Base-by-base conservation (phyloP, 2,329 filamentous ascomycete genomes). In the Tothia fuscella region DNA sequence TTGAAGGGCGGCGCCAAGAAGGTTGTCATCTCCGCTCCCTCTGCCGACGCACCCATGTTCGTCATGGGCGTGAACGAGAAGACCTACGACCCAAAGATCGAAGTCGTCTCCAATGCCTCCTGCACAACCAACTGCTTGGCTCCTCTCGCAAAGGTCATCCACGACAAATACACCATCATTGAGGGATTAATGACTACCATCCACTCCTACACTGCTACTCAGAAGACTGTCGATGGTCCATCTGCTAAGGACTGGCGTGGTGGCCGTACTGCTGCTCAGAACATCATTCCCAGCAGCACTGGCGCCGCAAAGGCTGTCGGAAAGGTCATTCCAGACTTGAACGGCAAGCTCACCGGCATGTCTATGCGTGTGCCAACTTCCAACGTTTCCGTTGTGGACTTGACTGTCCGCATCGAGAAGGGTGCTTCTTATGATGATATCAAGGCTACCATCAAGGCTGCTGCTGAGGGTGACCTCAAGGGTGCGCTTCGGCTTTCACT, bases 51-150 rank as follows among this genome's bases (percentile, higher is more conserved):
- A 61, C 89, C 89, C 65, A 98, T 98, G 91, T 98, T 93, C 79
- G 91, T 98, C 64, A 93, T 95, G 80, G 91, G 91, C 65, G 91
- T 98, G 74, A 98, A 96, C 78, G 75, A 96, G 71, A 77, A 88
- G 67, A 75, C 69, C 58, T 96, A 96, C 81, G 89, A 84, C 67
- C 80, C 82, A 64, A 83, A 83, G 65, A 77, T 91, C 67, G 72
- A 86, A 58, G 81, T 98, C 66, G 85, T 96, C 73, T 96, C 91
- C 72, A 98, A 98, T 76, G 91, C 91, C 58, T 96, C 91, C 57
- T 96, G 91, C 86, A 98, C 91, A 67, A 96, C 91, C 77, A 98
- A 98, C 85, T 96, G 91, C 81, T 73, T 98, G 70, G 91, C 91
- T 67, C 91, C 91, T 65, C 83, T 98, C 53, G 91, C 91, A 74